Conservation (phyloP, 805 yeast species). For the Yarrowia keelungensis region DNA sequence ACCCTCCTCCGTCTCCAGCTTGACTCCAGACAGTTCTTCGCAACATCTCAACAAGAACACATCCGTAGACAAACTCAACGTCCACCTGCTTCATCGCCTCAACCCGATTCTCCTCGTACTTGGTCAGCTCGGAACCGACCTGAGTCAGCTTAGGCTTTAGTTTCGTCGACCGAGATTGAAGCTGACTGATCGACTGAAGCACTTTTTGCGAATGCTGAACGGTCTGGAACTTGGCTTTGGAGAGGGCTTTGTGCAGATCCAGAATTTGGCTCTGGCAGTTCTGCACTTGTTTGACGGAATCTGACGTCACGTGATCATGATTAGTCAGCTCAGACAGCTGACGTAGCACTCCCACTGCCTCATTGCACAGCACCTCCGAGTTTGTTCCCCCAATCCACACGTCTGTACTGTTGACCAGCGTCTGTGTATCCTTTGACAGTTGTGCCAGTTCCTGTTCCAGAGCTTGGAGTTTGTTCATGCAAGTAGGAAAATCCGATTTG, state of each 20-base stretch:
- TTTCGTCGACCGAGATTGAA: constrained; percentile 47
- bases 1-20: constrained; percentile 55
- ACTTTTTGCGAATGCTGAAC: constrained; percentile 24
- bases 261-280: constrained; percentile 9
- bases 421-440: background rate
- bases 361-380: constrained; percentile 14
- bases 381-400: constrained; percentile 21
- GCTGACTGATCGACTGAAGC: constrained; percentile 25
- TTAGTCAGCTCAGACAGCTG: background rate
- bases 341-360: background rate
- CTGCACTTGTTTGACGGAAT: background rate
- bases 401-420: constrained; percentile 13
- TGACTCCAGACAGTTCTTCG: constrained; percentile 49
- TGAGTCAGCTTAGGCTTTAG: constrained; percentile 46
- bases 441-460: constrained; percentile 1
- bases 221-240: constrained; percentile 24
- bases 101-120: constrained; percentile 47
- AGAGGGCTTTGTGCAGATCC: constrained; percentile 9
- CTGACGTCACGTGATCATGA: background rate
- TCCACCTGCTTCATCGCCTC: constrained; percentile 49
- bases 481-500: background rate
- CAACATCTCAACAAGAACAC: constrained; percentile 49
- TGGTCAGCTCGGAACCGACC: constrained; percentile 44
- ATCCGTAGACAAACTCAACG: constrained; percentile 52
- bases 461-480: constrained; percentile 1